Evolutionary conservation across 2,329 filamentous ascomycete species (phyloP).

Genomic region (Hortaea werneckii): DNA sequence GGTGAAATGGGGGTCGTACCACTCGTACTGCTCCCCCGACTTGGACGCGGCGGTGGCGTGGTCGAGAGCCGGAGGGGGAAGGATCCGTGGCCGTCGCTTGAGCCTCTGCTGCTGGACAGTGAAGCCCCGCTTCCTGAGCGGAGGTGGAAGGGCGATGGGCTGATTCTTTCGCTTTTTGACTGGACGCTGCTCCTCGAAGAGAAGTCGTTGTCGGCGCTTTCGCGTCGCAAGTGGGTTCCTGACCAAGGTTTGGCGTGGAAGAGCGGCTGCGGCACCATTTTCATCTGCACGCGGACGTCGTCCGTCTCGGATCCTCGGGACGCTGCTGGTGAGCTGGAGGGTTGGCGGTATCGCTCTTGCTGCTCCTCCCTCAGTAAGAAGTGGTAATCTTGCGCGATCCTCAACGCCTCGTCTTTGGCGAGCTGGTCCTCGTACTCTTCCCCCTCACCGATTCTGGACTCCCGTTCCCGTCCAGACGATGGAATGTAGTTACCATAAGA

Average conservation of each 20-base stretch:
- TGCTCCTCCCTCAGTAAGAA: slow-evolving; percentile 11
- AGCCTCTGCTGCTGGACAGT: neutral
- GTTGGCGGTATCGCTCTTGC: slow-evolving; percentile 5
- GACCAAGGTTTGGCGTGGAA: slow-evolving; percentile 8
- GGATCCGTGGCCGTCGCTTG: slow-evolving; percentile 5
- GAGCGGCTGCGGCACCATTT: slow-evolving; percentile 23
- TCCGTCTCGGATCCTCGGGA: slow-evolving; percentile 9
- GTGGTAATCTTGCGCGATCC: slow-evolving; percentile 17
- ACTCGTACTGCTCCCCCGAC: slow-evolving; percentile 15
- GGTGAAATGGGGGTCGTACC: slow-evolving; percentile 25
- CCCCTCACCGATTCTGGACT: too few species aligned
- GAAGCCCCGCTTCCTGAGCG: neutral
- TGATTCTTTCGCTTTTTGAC: too few species aligned
- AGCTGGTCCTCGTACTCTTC: neutral
- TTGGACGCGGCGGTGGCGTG: slow-evolving; percentile 1
- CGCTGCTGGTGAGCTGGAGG: slow-evolving; percentile 7
- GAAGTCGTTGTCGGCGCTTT: too few species aligned
- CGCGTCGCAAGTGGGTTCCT: too few species aligned
- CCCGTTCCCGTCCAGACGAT: too few species aligned
- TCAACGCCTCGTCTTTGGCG: slow-evolving; percentile 3
- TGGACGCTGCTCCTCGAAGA: too few species aligned
- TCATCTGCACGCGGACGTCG: slow-evolving; percentile 20
- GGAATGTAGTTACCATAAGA: slow-evolving; percentile 1
- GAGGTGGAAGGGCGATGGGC: neutral
- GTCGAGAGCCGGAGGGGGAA: slow-evolving; percentile 14